These are phyloP conservation scores for Linnemannia schmuckeri DNA, from an alignment of 192 early-diverging fungal species.

Conservation along the genomic window DNA sequence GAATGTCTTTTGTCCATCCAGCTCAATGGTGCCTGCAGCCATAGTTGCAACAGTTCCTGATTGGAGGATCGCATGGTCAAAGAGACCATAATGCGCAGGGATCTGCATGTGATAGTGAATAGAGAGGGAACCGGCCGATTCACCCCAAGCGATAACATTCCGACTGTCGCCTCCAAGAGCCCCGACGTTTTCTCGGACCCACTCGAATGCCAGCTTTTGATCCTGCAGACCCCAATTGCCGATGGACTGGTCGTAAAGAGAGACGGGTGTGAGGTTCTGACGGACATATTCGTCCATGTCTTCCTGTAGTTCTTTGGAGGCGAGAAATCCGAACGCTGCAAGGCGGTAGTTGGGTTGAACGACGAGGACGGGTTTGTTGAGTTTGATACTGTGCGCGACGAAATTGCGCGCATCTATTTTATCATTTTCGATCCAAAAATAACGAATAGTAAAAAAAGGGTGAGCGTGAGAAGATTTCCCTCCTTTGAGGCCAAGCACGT, in stretches of 20 bases:
- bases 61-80: slow-evolving; percentile 53
- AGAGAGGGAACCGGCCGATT: slow-evolving; percentile 33
- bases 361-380: slow-evolving; percentile 52
- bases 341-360: slow-evolving; percentile 67
- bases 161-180: slow-evolving; percentile 20
- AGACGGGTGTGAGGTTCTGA: neutral
- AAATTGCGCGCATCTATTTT: slow-evolving; percentile 37
- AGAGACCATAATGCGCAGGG: slow-evolving; percentile 30
- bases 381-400: slow-evolving; percentile 29
- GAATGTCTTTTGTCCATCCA: slow-evolving; percentile 28
- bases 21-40: neutral
- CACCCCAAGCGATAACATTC: slow-evolving; percentile 32
- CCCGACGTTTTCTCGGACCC: slow-evolving; percentile 32
- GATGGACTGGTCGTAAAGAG: slow-evolving; percentile 28
- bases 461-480: neutral
- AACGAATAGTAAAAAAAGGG: neutral
- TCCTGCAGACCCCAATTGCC: slow-evolving; percentile 48
- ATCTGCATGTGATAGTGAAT: slow-evolving; percentile 37
- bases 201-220: slow-evolving; percentile 37
- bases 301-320: slow-evolving; percentile 37
- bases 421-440: neutral
- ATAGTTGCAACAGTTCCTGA: slow-evolving; percentile 27
- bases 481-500: too few species aligned
- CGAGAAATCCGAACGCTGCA: slow-evolving; percentile 60
- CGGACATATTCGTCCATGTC: slow-evolving; percentile 27